Evolutionary conservation across 345 rosid genomes (phyloP), one percentile per base, ranked within the genome.

Genomic region (Lumnitzera littorea): DNA sequence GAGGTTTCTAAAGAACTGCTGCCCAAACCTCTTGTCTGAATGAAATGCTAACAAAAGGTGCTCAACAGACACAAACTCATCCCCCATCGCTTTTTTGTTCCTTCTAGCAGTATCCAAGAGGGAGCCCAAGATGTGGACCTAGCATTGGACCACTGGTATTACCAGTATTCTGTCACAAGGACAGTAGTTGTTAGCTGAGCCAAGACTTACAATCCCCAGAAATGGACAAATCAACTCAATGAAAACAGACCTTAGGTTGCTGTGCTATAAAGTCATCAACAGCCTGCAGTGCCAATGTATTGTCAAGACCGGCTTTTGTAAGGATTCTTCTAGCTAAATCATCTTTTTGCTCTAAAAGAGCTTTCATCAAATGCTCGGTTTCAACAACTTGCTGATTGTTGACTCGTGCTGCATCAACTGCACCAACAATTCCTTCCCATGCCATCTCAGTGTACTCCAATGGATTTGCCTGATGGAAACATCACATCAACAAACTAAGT

Each of bases 301-400:
- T 84, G 46, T 90, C 97, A 12, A 81, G 65, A 49, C 90, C 91
- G 0, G 84, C 90, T 66, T 92, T 92, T 3, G 97, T 72, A 58
- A 90, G 84, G 31, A 92, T 76, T 60, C 86, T 80, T 75, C 96
- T 60, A 7, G 96, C 97, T 60, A 90, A 65, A 17, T 96, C 97
- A 76, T 87, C 96, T 67, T 78, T 92, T 53, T 82, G 97, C 84
- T 92, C 96, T 66, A 92, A 68, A 16, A 92, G 84, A 59, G 96
- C 84, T 84, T 92, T 89, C 98, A 90, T 87, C 57, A 92, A 76
- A 74, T 92, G 97, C 67, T 92, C 91, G 1, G 90, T 75, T 65
- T 92, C 97, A 41, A 87, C 95, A 29, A 79, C 78, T 55, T 87
- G 91, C 56, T 89, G 97, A 46, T 70, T 81, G 62, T 69, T 78